Conservation (phyloP, 345 rosid genomes). For the Populus ilicifolia region DNA sequence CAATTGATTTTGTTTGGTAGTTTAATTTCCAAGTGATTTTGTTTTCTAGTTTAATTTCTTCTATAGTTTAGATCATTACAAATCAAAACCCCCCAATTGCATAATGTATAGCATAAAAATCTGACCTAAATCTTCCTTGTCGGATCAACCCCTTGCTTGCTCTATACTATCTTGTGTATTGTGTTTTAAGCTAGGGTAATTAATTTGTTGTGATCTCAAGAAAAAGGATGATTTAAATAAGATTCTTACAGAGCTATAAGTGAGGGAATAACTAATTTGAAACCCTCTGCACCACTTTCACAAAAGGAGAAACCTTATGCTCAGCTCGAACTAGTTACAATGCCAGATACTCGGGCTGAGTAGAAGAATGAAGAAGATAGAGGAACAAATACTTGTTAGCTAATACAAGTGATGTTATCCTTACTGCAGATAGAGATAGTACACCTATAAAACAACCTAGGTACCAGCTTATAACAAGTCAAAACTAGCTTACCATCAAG, state of each 20-base stretch:
- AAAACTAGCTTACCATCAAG: slow-evolving; percentile 53
- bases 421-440: slow-evolving; percentile 44
- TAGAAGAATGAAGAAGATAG: slow-evolving; percentile 72
- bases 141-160: no score
- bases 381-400: slow-evolving; percentile 62
- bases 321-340: slow-evolving; percentile 42
- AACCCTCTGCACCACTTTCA: slow-evolving; percentile 33
- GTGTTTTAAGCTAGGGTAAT: no score
- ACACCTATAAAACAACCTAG: slow-evolving; percentile 66
- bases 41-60: no score
- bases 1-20: no score
- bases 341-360: slow-evolving; percentile 40
- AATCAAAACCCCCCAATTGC: no score
- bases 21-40: no score
- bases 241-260: slow-evolving; percentile 81
- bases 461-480: slow-evolving; percentile 66
- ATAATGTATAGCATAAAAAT: no score
- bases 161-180: no score
- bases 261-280: slow-evolving; percentile 38
- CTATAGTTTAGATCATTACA: no score
- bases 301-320: slow-evolving; percentile 49
- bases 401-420: slow-evolving; percentile 38
- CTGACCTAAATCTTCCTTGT: no score
- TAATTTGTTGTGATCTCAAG: no score
- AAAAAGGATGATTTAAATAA: slow-evolving; percentile 92